phyloP scores from a whole-genome alignment of 352 stramenopile species.

The Phytophthora chlamydospora region DNA sequence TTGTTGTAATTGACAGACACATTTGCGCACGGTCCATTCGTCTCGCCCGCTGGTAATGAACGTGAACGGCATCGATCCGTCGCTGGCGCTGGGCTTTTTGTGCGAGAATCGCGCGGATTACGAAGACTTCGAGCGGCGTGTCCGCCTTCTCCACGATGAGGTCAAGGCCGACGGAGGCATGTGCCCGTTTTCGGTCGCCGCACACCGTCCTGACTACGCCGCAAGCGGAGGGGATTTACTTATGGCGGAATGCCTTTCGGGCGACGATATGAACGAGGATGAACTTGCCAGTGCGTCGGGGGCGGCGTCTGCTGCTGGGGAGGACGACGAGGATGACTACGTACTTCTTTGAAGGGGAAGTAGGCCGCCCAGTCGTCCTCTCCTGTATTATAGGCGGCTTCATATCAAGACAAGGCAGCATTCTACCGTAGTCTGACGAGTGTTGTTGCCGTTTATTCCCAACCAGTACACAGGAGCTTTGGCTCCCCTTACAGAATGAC shows the following conservation, averaged over 20 bases:
- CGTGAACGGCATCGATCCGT: conserved; percentile 92
- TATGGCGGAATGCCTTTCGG: conserved; percentile 63
- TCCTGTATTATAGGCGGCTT: conserved; percentile 41
- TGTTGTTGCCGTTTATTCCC: conserved; percentile 21
- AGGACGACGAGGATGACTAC: conserved; percentile 74
- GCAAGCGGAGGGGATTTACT: conserved; percentile 53
- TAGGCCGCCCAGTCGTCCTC: conserved; percentile 18
- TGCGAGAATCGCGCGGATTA: conserved; percentile 82
- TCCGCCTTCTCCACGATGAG: conserved; percentile 50
- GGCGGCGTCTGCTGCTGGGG: conserved; percentile 17
- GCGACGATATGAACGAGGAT: conserved; percentile 66
- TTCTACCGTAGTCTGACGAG: conserved; percentile 24
- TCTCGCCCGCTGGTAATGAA: conserved; percentile 76
- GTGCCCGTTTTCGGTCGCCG: conserved; percentile 72
- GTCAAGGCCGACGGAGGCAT: conserved; percentile 45
- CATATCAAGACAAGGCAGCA: conserved; percentile 14
- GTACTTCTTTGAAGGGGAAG: conserved; percentile 61
- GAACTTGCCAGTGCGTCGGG: conserved; percentile 27
- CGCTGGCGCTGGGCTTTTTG: conserved; percentile 94
- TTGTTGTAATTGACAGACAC: conserved; percentile 52
- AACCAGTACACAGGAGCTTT: conserved; percentile 25
- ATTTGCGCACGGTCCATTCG: conserved; percentile 62
- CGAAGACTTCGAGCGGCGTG: conserved; percentile 64
- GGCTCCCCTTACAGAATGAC: not conserved
- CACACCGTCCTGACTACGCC: conserved; percentile 63